Evolutionary conservation across 108 stramenopile species (phyloP), one percentile per base, ranked within the genome.

Genomic region (Discostella stelligeroides): DNA sequence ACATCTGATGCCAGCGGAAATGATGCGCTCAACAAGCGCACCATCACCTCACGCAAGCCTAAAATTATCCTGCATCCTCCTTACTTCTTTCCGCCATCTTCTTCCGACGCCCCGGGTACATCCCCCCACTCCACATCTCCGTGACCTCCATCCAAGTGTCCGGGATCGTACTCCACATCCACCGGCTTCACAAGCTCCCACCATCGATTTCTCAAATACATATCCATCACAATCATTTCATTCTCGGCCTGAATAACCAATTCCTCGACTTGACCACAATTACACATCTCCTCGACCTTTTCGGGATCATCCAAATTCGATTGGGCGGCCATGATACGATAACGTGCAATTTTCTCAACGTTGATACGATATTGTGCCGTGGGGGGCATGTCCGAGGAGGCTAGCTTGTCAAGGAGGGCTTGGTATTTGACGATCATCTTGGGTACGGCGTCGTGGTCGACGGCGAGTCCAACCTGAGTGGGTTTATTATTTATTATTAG

Each of bases 191-290:
- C 81, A 42, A 79, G 56, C 66, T 93, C 92, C 92, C 92, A 93
- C 79, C 85, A 77, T 20, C 89, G 83, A 72, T 86, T 83, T 63
- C 74, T 82, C 62, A 92, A 69, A 78, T 92, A 92, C 89, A 91
- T 92, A 41, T 96, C 89, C 82, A 93, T 67, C 25, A 93, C 95
- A 37, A 68, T 76, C 92, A 96, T 92, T 74, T 96, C 95, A 79
- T 92, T 88, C 23, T 93, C 88, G 38, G 95, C 95, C 76, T 93
- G 92, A 48, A 90, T 79, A 34, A 96, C 88, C 84, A 96, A 72
- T 65, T 96, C 95, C 78, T 96, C 95, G 62, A 96, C 92, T 67
- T 96, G 95, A 43, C 95, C 95, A 64, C 92, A 93, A 69, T 90
- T 85, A 56, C 87, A 87, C 67, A 88, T 57, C 18, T 91, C 90